A percentile compares a stretch with the other conserved stretches of the same genome.
Evolutionary conservation across 2,329 filamentous ascomycete species (phyloP).

Genomic region (Colletotrichum agaves): DNA sequence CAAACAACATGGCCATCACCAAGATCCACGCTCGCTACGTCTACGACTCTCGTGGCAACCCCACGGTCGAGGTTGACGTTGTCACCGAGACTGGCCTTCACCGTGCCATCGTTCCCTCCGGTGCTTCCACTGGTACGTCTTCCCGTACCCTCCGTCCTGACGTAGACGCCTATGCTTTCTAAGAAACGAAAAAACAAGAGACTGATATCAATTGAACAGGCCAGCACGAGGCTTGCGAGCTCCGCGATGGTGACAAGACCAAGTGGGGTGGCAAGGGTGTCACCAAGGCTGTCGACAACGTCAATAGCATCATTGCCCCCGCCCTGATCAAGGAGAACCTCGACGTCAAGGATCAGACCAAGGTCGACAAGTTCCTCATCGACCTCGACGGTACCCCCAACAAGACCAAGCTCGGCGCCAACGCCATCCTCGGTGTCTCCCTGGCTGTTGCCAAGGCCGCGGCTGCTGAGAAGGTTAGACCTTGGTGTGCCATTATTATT

Average conservation of each 20-base stretch:
- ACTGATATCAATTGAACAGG: constrained; percentile 59
- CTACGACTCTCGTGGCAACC: constrained; percentile 99
- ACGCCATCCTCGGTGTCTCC: constrained; percentile 87
- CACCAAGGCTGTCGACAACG: constrained; percentile 85
- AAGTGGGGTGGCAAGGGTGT: constrained; percentile 92
- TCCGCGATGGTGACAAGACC: constrained; percentile 88
- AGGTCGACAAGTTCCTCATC: constrained; percentile 86
- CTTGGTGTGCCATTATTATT: not conserved
- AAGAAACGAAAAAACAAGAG: constrained; percentile 42
- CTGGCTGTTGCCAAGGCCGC: constrained; percentile 89
- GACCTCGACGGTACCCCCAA: constrained; percentile 85
- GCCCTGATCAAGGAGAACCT: constrained; percentile 84
- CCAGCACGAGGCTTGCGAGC: constrained; percentile 90
- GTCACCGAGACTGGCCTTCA: constrained; percentile 93
- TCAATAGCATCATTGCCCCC: constrained; percentile 84
- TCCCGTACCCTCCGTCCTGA: constrained; percentile 26
- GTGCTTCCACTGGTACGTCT: constrained; percentile 85
- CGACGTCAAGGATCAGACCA: constrained; percentile 87
- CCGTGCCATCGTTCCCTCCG: constrained; percentile 93
- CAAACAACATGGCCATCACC: constrained; percentile 82
- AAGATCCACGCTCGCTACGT: constrained; percentile 94
- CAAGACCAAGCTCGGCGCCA: constrained; percentile 90
- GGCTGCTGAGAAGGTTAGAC: constrained; percentile 80
- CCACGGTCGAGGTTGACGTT: constrained; percentile 95
- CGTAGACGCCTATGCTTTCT: not conserved